A percentile compares a stretch with the other conserved stretches of the same genome.
Evolutionary conservation across 106 monocot genomes (phyloP).

Genomic region (Chionographis japonica): DNA sequence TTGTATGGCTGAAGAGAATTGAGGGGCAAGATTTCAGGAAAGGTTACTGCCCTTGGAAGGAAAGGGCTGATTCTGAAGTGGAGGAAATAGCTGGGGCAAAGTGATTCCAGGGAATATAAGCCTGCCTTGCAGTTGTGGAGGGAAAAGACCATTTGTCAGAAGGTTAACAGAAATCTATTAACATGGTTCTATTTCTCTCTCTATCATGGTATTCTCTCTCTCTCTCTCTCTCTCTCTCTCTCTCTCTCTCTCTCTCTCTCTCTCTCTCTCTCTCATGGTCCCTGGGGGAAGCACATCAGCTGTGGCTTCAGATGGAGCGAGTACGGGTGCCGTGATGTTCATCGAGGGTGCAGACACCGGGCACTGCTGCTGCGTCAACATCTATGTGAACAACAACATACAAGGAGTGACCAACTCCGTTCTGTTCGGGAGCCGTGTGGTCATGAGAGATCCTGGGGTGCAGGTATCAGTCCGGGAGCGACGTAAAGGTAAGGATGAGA

Average conservation of each 20-base stretch:
- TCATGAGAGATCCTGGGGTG: slow-evolving; percentile 56
- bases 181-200: no score
- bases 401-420: slow-evolving; percentile 71
- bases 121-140: slow-evolving; percentile 5
- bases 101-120: slow-evolving; percentile 3
- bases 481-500: neutral
- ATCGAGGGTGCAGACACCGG: neutral
- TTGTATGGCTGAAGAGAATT: no score
- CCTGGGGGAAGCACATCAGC: no score
- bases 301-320: slow-evolving; percentile 14
- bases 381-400: slow-evolving; percentile 76
- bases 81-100: neutral
- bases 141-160: no score
- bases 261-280: no score
- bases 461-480: slow-evolving; percentile 1
- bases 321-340: slow-evolving; percentile 28
- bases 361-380: slow-evolving; percentile 36
- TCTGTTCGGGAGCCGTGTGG: slow-evolving; percentile 46
- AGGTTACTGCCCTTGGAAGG: no score
- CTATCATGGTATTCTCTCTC: no score
- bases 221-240: no score
- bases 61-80: no score
- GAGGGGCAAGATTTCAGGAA: no score
- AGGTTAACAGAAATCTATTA: no score
- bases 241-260: no score